Evolutionary conservation across 2,329 filamentous ascomycete genomes (phyloP), one percentile per base, ranked within the genome.

Genomic region (Cercospora nicotianae): DNA sequence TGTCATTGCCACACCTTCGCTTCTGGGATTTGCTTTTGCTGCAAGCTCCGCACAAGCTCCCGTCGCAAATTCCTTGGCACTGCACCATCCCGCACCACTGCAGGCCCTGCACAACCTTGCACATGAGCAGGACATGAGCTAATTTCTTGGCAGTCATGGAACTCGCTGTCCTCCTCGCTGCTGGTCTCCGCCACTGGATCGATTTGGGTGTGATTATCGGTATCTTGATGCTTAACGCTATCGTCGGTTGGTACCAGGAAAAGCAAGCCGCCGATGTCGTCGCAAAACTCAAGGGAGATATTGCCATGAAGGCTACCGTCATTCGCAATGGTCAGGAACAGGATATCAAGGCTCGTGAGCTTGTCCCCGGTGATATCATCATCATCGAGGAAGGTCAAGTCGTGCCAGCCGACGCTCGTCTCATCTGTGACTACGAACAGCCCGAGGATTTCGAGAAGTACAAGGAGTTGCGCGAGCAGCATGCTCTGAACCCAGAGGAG

Each of bases 201-300:
- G 90, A 93, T 83, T 86, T 92, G 73, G 90, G 89, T 86, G 89
- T 93, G 79, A 92, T 92, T 79, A 87, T 89, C 75, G 90, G 86
- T 83, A 92, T 93, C 80, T 83, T 93, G 65, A 75, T 89, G 77
- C 88, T 93, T 70, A 93, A 93, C 82, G 90, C 90, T 72, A 82
- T 89, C 71, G 90, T 92, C 79, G 90, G 90, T 83, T 92, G 90
- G 87, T 92, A 92, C 80, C 90, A 92, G 80, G 90, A 92, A 81
- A 92, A 92, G 83, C 90, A 92, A 81, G 90, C 90, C 75, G 90
- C 89, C 73, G 90, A 92, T 80, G 89, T 92, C 76, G 90, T 91
- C 75, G 90, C 90, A 66, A 87, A 84, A 70, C 82, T 92, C 70
- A 92, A 92, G 84, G 90, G 90, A 82, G 90, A 92, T 76, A 92